phyloP scores from a whole-genome alignment of 257 asterid genomes.

The Capsicum pubescens region DNA sequence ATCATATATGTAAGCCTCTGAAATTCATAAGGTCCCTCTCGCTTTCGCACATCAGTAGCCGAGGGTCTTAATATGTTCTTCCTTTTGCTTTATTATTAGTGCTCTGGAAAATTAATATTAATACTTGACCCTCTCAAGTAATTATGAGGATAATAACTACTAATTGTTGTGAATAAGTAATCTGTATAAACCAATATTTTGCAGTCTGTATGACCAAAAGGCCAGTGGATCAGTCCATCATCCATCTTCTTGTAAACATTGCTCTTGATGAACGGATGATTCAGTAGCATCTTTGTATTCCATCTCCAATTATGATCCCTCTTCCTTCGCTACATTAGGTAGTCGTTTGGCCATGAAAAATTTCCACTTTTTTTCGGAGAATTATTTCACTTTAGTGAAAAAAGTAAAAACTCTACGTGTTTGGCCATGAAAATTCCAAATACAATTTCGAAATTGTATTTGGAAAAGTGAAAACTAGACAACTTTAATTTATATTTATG shows the following conservation, averaged over 20 bases:
- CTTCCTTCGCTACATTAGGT: not conserved
- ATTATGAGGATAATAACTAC: not conserved
- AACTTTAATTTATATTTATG: too few species aligned
- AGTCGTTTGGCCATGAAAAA: too few species aligned
- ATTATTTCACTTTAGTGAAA: too few species aligned
- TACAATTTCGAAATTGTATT: too few species aligned
- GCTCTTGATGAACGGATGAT: slow-evolving; percentile 1
- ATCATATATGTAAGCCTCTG: not conserved
- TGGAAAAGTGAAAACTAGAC: too few species aligned
- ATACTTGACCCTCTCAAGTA: not conserved
- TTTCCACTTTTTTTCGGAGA: too few species aligned
- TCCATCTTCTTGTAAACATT: not conserved
- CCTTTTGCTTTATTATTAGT: not conserved
- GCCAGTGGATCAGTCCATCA: not conserved
- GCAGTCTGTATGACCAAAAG: too few species aligned
- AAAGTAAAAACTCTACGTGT: too few species aligned
- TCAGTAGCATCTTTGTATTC: slow-evolving; percentile 6
- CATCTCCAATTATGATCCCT: not conserved
- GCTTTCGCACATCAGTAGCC: not conserved
- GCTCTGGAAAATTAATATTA: not conserved
- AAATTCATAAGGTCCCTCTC: not conserved
- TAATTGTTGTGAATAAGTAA: too few species aligned
- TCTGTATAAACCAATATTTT: too few species aligned
- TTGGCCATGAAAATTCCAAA: too few species aligned
- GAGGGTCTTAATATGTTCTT: not conserved